These are phyloP conservation scores for Malassezia pachydermatis DNA, from an alignment of 1,284 basidiomycete genomes.

Conservation along the genomic window DNA sequence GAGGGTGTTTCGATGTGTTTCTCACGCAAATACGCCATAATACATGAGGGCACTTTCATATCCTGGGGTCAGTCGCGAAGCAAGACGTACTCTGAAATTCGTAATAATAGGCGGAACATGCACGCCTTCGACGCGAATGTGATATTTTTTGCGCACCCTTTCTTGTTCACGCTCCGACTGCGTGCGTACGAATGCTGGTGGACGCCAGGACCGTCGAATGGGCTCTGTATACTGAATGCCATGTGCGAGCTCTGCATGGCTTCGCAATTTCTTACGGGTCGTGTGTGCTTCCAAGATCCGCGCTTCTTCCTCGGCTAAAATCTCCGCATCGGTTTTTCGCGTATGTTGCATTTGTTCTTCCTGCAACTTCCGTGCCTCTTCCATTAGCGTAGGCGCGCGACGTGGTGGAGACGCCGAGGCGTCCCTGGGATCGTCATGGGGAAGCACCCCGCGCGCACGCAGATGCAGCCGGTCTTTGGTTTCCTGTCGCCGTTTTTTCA, in stretches of 20 bases:
- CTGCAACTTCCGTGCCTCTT: constrained; percentile 53
- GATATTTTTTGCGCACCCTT: constrained; percentile 72
- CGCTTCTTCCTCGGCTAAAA: constrained; percentile 75
- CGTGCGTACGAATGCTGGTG: constrained; percentile 71
- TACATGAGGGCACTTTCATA: constrained; percentile 86
- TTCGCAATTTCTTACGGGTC: constrained; percentile 75
- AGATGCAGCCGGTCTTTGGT: constrained; percentile 48
- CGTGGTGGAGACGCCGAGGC: constrained; percentile 57
- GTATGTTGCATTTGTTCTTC: constrained; percentile 62
- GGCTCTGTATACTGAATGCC: constrained; percentile 83
- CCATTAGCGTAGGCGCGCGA: constrained; percentile 53
- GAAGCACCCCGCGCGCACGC: constrained; percentile 37
- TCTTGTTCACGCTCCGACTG: constrained; percentile 62
- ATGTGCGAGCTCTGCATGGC: constrained; percentile 81
- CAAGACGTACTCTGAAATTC: constrained; percentile 62
- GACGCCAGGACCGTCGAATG: constrained; percentile 75
- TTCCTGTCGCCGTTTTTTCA: constrained; percentile 67
- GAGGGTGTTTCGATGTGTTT: constrained; percentile 72
- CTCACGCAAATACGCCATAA: constrained; percentile 72
- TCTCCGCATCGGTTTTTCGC: constrained; percentile 61
- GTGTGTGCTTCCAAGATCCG: constrained; percentile 84
- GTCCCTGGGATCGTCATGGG: constrained; percentile 10
- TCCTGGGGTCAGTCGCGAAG: constrained; percentile 52
- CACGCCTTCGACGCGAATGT: constrained; percentile 83
- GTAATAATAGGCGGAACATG: constrained; percentile 88